Conservation (phyloP, 176 grass and related monocot genomes). For the Eremochloa ophiuroides region DNA sequence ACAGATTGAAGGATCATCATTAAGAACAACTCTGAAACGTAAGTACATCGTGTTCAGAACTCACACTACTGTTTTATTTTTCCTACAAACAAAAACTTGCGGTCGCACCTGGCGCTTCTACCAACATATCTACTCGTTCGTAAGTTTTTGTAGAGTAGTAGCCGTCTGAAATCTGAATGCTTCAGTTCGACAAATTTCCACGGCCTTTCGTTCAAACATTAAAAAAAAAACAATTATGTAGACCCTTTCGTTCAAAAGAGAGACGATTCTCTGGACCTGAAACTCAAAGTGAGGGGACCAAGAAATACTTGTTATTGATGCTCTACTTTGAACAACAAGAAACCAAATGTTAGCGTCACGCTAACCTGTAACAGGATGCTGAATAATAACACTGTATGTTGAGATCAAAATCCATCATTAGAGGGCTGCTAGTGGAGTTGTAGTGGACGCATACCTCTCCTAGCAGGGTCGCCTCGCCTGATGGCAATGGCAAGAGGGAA, state of each 20-base stretch:
- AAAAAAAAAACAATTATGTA: not conserved
- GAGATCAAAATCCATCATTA: not conserved
- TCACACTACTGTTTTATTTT: not conserved
- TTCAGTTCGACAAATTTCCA: not conserved
- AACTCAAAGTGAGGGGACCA: not conserved
- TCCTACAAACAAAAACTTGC: not conserved
- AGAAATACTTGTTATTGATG: not conserved
- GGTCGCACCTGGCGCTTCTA: not conserved
- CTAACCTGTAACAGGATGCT: not conserved
- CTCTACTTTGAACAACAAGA: not conserved
- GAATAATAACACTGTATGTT: conserved; percentile 12
- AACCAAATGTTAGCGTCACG: not conserved
- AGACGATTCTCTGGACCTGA: not conserved
- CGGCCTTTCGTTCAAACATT: not conserved
- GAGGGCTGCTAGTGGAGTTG: not conserved
- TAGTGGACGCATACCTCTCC: conserved; percentile 18
- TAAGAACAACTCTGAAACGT: not conserved
- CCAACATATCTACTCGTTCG: not conserved
- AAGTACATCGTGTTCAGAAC: not conserved
- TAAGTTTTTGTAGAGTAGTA: not conserved
- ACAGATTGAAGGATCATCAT: not conserved
- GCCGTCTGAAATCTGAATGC: not conserved
- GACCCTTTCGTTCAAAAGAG: not conserved
- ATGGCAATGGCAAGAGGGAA: conserved; percentile 19
- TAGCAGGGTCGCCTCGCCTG: not conserved